Base-by-base conservation (phyloP, 129 eudicot species). In the Scalesia atractyloides region DNA sequence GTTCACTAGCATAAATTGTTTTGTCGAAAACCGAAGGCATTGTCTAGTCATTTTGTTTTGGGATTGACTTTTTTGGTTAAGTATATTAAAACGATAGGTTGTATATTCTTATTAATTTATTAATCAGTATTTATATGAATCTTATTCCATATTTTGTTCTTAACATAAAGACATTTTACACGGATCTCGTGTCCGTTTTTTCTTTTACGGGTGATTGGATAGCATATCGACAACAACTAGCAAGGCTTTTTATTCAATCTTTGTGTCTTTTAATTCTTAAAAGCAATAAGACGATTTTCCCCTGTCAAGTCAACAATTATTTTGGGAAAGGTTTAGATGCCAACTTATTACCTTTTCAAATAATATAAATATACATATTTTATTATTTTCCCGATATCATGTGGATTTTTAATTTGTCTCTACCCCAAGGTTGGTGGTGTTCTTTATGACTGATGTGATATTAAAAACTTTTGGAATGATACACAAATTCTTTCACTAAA, bases 381-480 rank as follows among this genome's bases (percentile, higher is more conserved):
- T 48, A 69, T 18, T 13, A 59, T 61, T 69, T 52, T 69, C 37
- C 22, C 62, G 82, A 77, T 77, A 77, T 77, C 41, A 51, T 22
- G 8, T 50, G 22, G 76, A 70, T 70, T 78, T 70, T 63, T 58
- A 26, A 70, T 70, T 70, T 70, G 82, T 70, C 26, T 51, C 66
- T 24, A 50, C 44, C 72, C 44, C 3, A 76, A 70, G 47, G 66
- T 77, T 64, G 59, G 82, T 78, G 33, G 72, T 64, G 50, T 76
- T 77, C 67, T 62, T 46, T 47, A 62, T 64, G 36, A 63, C 41
- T 17, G 67, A 63, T 69, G 81, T 69, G 76, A 77, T 69, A 61
- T 69, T 49, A 11, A 19, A 19, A 70, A 18, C 19, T 50, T 70
- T 53, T 57, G 43, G 33, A 36, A 34, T 37, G 26, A 37, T 16